Percentiles rank a stretch among this genome's conserved stretches.
These are phyloP conservation scores for Axilococcus clingmanii DNA, from an alignment of 139 green algal genomes.

Conservation along the genomic window DNA sequence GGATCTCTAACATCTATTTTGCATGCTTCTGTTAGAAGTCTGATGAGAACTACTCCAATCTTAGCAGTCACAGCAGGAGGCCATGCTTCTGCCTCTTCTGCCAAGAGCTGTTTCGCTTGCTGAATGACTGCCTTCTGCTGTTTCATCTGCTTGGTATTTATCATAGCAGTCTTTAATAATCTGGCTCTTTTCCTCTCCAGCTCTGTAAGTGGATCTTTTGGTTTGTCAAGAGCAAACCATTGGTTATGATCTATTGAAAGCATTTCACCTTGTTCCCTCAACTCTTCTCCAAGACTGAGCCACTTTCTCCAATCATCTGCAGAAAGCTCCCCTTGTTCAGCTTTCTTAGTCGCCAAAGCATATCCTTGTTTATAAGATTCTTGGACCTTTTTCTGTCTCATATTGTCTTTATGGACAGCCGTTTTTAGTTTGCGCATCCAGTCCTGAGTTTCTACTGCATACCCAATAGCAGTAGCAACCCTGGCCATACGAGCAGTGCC, in stretches of 20 bases:
- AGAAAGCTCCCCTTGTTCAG: constrained; percentile 1
- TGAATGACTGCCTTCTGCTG: too few species aligned
- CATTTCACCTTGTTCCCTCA: constrained; percentile 24
- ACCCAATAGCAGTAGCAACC: constrained; percentile 15
- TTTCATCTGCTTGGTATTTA: too few species aligned
- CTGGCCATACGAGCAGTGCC: constrained; percentile 20
- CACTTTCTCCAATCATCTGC: constrained; percentile 12
- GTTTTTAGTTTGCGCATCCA: constrained; percentile 28
- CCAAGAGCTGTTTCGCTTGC: constrained; percentile 1
- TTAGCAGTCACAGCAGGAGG: constrained; percentile 12
- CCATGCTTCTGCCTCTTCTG: constrained; percentile 1
- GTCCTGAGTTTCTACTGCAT: constrained; percentile 33
- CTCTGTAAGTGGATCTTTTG: too few species aligned
- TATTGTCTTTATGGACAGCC: constrained; percentile 17
- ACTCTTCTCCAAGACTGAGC: constrained; percentile 5
- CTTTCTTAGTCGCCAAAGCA: not conserved
- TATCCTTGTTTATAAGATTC: constrained; percentile 13
- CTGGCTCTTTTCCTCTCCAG: too few species aligned
- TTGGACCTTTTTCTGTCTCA: constrained; percentile 14
- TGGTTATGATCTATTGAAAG: constrained; percentile 17
- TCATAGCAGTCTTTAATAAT: too few species aligned
- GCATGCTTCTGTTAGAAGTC: constrained; percentile 23
- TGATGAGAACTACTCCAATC: constrained; percentile 27
- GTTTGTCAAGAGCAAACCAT: too few species aligned
- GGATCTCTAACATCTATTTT: constrained; percentile 10